Evolutionary conservation across 305 asterid species (phyloP).

Genomic region (Fraxinus greggii): DNA sequence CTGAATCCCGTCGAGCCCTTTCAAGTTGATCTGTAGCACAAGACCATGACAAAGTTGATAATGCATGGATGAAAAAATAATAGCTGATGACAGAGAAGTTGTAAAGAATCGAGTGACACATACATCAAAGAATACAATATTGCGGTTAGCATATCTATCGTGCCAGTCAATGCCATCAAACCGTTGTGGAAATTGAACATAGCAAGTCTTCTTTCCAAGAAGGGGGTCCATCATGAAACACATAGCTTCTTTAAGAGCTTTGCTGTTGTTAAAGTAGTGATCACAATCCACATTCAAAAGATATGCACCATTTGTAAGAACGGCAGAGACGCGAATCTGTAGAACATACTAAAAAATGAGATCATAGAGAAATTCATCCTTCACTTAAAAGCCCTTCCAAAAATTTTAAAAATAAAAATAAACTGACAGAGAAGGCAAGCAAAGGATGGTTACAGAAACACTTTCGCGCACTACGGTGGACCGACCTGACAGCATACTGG

Average conservation of each 20-base stretch:
- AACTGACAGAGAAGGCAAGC: background rate
- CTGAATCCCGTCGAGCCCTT: slow-evolving; percentile 52
- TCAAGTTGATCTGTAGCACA: slow-evolving; percentile 47
- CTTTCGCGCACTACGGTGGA: background rate
- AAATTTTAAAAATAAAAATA: background rate
- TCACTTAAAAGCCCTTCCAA: background rate
- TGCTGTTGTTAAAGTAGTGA: slow-evolving; percentile 46
- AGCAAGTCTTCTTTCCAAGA: slow-evolving; percentile 39
- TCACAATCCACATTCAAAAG: slow-evolving; percentile 42
- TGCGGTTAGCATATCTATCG: slow-evolving; percentile 44
- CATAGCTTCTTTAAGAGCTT: slow-evolving; percentile 47
- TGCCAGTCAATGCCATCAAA: slow-evolving; percentile 43
- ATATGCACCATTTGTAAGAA: slow-evolving; percentile 40
- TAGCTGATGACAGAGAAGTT: background rate
- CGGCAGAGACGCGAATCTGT: slow-evolving; percentile 45
- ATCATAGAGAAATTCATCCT: background rate
- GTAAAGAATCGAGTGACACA: background rate
- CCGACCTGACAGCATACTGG: background rate
- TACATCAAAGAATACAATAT: slow-evolving; percentile 42
- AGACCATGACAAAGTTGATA: background rate
- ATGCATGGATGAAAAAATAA: background rate
- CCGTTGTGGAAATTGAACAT: slow-evolving; percentile 44
- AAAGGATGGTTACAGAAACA: background rate
- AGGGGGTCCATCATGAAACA: slow-evolving; percentile 47
- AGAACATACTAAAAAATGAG: background rate